A percentile compares a stretch with the other conserved stretches of the same genome.
Conservation (phyloP, 2,329 filamentous ascomycete species). For the Fusarium sterilihyphosum region DNA sequence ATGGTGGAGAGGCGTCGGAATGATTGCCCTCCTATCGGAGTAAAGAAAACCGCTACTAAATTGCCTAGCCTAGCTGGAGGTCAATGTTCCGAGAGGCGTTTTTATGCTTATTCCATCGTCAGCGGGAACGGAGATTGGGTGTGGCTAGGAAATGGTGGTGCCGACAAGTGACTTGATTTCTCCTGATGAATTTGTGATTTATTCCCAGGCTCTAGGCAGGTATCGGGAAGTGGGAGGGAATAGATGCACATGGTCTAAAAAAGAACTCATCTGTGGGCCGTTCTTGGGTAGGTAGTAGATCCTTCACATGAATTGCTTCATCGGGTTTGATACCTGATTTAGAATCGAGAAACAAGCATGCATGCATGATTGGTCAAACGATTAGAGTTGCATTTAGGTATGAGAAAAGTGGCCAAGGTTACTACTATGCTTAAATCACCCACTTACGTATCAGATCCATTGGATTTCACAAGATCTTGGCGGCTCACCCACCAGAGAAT, state of each 20-base stretch:
- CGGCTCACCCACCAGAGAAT: background rate
- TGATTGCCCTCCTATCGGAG: slow-evolving; percentile 13
- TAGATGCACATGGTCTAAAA: background rate
- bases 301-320: background rate
- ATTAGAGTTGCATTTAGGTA: slow-evolving; percentile 14
- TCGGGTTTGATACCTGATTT: background rate
- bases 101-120: slow-evolving; percentile 33
- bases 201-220: background rate
- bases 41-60: background rate
- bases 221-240: background rate
- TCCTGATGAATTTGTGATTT: background rate
- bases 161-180: background rate
- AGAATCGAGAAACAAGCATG: background rate
- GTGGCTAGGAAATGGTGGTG: background rate
- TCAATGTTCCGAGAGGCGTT: slow-evolving; percentile 20
- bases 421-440: slow-evolving; percentile 19
- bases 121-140: background rate
- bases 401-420: slow-evolving; percentile 19
- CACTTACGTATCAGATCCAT: slow-evolving; percentile 2
- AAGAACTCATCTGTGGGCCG: background rate
- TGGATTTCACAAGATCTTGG: slow-evolving; percentile 10
- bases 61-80: background rate
- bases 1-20: slow-evolving; percentile 5
- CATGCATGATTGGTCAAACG: background rate
- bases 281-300: background rate